Base-by-base conservation (phyloP, 148 eudicot species). In the Rhododendron henanense region DNA sequence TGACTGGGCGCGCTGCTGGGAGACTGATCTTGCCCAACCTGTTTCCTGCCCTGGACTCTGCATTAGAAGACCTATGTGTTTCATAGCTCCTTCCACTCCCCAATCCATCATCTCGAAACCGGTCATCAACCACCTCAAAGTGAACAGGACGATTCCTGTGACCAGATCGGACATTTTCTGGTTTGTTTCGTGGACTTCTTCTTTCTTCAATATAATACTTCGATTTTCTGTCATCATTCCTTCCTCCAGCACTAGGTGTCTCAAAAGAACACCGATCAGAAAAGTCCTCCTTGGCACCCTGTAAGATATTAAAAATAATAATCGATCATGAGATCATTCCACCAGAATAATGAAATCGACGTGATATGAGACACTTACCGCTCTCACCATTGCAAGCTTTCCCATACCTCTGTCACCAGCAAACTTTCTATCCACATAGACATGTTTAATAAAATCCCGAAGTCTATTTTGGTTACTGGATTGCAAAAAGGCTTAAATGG, bases 371-470 rank as follows among this genome's bases (percentile, higher is more conserved):
- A 81, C 45, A 83, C 92, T 88, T 88, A 96, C 95, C 84, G 84
- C 25, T 90, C 85, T 89, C 80, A 78, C 84, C 90, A 93, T 87
- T 51, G 93, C 81, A 78, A 76, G 84, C 91, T 85, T 85, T 41
- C 85, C 87, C 16, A 82, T 73, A 87, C 86, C 84, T 51, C 83
- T 87, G 41, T 88, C 95, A 65, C 94, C 93, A 44, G 94, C 87
- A 87, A 75, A 96, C 79, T 87, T 91, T 90, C 90, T 90, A 61
- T 93, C 93, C 71, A 91, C 92, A 81, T 95, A 96, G 77, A 93
- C 91, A 78, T 92, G 92, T 78, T 92, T 95, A 85, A 96, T 93
- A 87, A 96, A 95, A 51, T 93, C 95, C 44, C 97, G 96, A 50
- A 96, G 90, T 87, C 85, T 90, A 75, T 90, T 89, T 67, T 92